Percentiles rank a stretch among this genome's conserved stretches.
Conservation (phyloP, 192 early-diverging fungal species). For the Umbelopsis sp. region DNA sequence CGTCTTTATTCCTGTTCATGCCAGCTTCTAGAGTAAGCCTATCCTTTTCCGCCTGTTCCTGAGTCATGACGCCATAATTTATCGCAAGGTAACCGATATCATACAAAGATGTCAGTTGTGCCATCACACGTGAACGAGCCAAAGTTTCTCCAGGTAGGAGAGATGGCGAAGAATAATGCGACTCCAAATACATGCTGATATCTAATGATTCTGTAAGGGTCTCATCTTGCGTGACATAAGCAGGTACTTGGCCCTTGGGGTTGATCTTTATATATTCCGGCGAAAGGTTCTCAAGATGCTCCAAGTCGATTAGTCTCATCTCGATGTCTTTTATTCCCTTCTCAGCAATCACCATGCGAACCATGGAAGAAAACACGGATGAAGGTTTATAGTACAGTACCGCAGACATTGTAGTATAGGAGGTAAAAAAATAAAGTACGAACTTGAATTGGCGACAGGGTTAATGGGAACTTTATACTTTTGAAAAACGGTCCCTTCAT, state of each 20-base stretch:
- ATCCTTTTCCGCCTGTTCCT: not conserved
- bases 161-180: constrained; percentile 5
- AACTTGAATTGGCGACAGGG: no score
- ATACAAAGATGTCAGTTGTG: not conserved
- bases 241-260: constrained; percentile 22
- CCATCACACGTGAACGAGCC: not conserved
- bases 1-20: not conserved
- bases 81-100: not conserved
- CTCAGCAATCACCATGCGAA: constrained; percentile 4
- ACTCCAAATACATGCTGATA: constrained; percentile 4
- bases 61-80: not conserved
- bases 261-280: constrained; percentile 24
- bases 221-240: not conserved
- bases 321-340: constrained; percentile 1
- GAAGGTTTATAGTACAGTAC: not conserved
- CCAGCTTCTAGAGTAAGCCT: not conserved
- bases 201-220: not conserved
- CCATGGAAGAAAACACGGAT: not conserved
- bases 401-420: not conserved
- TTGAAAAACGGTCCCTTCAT: no score
- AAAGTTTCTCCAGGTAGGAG: constrained; percentile 9
- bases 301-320: not conserved
- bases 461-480: no score
- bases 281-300: not conserved
- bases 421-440: not conserved